Base-by-base conservation (phyloP, 2,329 filamentous ascomycete species). In the Clonostachys sp. region DNA sequence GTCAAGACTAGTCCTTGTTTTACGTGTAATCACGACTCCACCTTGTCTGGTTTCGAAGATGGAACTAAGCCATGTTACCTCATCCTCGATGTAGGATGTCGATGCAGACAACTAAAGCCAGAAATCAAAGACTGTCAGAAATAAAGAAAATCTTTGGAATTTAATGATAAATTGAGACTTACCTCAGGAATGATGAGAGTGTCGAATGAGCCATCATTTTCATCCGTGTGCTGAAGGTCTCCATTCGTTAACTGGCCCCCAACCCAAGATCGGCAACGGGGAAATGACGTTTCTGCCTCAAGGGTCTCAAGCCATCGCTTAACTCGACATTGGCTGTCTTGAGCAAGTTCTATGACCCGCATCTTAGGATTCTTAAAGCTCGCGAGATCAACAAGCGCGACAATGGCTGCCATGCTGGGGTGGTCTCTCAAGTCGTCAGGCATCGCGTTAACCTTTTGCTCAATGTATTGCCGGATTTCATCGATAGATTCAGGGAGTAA, bases 321-420 rank as follows among this genome's bases (percentile, higher is more conserved):
- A 35, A 35, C 39, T 7, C 14, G 16, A 36, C 34, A n/a, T 41
- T 39, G 34, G n/a, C 43, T 8, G 34, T 46, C 34, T 14, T 34
- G 34, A 14, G 41, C 45, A 12, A 51, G n/a, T 40, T 49, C 47
- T 14, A 51, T 17, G 13, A 51, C 36, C 10, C 30, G 13, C 41
- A 47, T 42, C 5, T 35, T 34, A 9, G 50, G 48, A n/a, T 46
- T 45, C 24, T 48, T 48, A 40, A 50, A 42, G 17, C 34, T 35
- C 7, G 47, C 33, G 10, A 50, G 41, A 7, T 47, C 41, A 7
- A 50, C 12, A 12, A 46, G 12, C 14, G 41, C 48, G 3, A 13
- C 45, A 5, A 50, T 14, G 4, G 16, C 18, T 17, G 36, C 34
- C n/a, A 45, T 16, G 17, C n/a, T 17, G 6, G 12, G 17, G 17